Conservation (phyloP, 352 stramenopile species). For the Blastocystis sp. region DNA sequence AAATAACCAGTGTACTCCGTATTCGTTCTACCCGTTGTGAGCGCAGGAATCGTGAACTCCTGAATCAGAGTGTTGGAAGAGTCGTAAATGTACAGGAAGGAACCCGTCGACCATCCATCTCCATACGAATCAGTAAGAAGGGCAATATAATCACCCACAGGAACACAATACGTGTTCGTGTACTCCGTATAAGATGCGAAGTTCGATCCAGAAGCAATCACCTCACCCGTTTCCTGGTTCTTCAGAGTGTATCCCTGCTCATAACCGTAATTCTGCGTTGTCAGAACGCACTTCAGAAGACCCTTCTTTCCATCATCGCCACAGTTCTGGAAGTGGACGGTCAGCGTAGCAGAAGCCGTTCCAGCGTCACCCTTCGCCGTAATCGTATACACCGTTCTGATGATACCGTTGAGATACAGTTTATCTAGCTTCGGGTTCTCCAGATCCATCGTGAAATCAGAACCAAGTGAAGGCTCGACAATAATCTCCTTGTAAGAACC, state of each 20-base stretch:
- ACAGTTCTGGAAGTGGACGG: not conserved
- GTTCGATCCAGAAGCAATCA: not conserved
- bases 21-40: not conserved
- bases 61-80: not conserved
- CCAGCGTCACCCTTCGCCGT: not conserved
- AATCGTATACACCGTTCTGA: not conserved
- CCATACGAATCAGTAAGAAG: not conserved
- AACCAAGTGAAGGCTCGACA: not conserved
- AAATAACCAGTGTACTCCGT: not conserved
- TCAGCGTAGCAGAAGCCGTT: not conserved
- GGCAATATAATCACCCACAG: not conserved
- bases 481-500: conserved; percentile 19
- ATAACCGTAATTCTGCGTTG: not conserved
- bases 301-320: not conserved
- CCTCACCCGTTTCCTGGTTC: not conserved
- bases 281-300: not conserved
- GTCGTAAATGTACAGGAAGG: not conserved
- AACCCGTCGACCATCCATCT: conserved; percentile 23
- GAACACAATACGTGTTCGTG: not conserved
- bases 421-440: not conserved
- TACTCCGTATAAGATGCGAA: not conserved
- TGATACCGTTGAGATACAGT: not conserved
- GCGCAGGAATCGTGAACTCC: conserved; percentile 23
- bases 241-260: not conserved
- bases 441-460: not conserved